Percentiles rank a stretch among this genome's conserved stretches.
phyloP scores from a whole-genome alignment of 352 stramenopile species.

The Globisporangium canariense region DNA sequence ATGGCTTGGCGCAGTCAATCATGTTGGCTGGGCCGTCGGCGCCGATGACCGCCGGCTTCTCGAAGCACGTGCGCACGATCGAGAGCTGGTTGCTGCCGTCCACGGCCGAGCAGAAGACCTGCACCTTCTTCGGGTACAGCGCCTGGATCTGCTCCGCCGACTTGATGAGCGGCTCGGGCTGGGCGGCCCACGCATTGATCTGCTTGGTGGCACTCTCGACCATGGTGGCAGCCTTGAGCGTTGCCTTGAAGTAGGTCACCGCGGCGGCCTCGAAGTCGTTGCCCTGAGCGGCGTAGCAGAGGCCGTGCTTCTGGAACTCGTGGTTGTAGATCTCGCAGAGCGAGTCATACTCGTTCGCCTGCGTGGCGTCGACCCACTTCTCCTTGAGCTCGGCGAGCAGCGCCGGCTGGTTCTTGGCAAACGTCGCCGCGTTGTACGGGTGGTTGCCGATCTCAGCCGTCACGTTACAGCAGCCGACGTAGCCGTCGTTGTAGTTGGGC shows the following conservation, averaged over 20 bases:
- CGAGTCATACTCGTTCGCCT: slow-evolving; percentile 24
- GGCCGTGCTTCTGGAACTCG: slow-evolving; percentile 86
- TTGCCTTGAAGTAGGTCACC: slow-evolving; percentile 21
- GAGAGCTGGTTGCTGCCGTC: slow-evolving; percentile 23
- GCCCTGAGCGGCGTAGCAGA: slow-evolving; percentile 61
- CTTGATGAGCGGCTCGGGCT: slow-evolving; percentile 6
- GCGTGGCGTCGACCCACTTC: slow-evolving; percentile 53
- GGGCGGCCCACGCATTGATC: slow-evolving; percentile 18
- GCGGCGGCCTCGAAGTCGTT: slow-evolving; percentile 16
- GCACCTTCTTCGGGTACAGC: slow-evolving; percentile 21
- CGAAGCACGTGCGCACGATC: slow-evolving; percentile 22
- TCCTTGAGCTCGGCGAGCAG: slow-evolving; percentile 49
- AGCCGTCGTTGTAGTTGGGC: slow-evolving; percentile 76
- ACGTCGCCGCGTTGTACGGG: slow-evolving; percentile 46
- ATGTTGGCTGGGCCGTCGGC: slow-evolving; percentile 40
- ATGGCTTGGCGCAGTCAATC: slow-evolving; percentile 44
- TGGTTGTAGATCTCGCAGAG: slow-evolving; percentile 85
- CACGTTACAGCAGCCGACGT: slow-evolving; percentile 69
- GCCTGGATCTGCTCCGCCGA: slow-evolving; percentile 10
- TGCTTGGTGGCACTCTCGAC: slow-evolving; percentile 14
- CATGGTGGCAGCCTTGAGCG: slow-evolving; percentile 15
- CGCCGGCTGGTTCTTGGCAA: slow-evolving; percentile 42
- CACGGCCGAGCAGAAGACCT: slow-evolving; percentile 21
- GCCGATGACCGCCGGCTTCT: slow-evolving; percentile 30
- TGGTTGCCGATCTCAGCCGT: slow-evolving; percentile 45